Evolutionary conservation across 1,139 yeast species (phyloP).

Genomic region (Sugiyamaella grinbergsii): DNA sequence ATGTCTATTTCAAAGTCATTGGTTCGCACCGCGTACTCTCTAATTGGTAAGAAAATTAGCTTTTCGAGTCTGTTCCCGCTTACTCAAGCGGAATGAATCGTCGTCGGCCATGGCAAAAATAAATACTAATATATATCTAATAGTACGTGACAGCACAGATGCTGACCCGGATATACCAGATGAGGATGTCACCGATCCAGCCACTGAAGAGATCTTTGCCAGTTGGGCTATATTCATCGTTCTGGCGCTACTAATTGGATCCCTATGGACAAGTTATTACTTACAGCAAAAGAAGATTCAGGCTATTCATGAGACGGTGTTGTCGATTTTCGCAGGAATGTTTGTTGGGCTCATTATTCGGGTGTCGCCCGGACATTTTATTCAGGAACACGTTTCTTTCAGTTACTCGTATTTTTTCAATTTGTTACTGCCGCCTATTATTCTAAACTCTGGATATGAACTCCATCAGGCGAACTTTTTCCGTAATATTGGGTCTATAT

Average conservation of each 20-base stretch:
- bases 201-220: constrained; percentile 93
- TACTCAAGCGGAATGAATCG: background rate
- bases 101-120: no score
- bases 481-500: constrained; percentile 84
- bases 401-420: constrained; percentile 94
- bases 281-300: constrained; percentile 88
- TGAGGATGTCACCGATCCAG: constrained; percentile 77
- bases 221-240: constrained; percentile 96
- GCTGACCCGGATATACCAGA: constrained; percentile 49
- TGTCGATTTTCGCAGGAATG: constrained; percentile 96
- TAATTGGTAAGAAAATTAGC: constrained; percentile 17
- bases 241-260: constrained; percentile 75
- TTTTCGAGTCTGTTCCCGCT: background rate
- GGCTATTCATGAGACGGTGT: constrained; percentile 94
- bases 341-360: constrained; percentile 88
- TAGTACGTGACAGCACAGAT: constrained; percentile 43
- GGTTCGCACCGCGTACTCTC: constrained; percentile 19
- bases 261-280: constrained; percentile 93
- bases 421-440: constrained; percentile 91
- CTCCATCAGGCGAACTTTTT: constrained; percentile 94
- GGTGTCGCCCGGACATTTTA: constrained; percentile 91
- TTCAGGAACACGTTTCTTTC: constrained; percentile 95
- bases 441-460: constrained; percentile 94
- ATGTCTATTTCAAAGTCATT: constrained; percentile 19
- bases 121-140: background rate